Conservation (phyloP, 495 filamentous ascomycete genomes). For the Apiosordaria backusii region DNA sequence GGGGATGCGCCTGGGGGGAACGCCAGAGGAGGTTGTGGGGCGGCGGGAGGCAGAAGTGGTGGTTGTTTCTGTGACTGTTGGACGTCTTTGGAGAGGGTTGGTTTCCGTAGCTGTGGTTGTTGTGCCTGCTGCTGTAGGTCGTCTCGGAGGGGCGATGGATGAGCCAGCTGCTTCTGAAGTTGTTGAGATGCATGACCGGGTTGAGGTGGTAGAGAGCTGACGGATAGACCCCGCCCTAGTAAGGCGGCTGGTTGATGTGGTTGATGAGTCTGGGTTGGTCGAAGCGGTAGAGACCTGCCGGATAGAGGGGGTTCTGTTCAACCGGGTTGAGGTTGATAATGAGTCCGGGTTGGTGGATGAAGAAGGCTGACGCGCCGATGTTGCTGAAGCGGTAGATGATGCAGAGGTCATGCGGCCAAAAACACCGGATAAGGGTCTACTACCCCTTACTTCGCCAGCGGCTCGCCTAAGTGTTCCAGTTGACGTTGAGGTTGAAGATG, state of each 20-base stretch:
- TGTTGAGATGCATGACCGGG: too few species aligned
- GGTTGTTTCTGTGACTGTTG: constrained; percentile 23
- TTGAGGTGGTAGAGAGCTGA: not conserved
- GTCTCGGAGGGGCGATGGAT: not conserved
- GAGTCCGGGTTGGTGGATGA: not conserved
- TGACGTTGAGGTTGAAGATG: not conserved
- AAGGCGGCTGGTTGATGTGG: too few species aligned
- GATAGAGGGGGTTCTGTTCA: not conserved
- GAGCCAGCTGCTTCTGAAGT: too few species aligned
- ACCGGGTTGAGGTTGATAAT: not conserved
- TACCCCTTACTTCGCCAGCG: not conserved
- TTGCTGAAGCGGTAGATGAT: not conserved
- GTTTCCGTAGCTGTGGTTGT: not conserved
- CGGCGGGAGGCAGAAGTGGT: constrained; percentile 7
- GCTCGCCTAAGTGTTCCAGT: not conserved
- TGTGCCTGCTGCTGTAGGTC: not conserved
- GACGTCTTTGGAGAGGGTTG: not conserved
- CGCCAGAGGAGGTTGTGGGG: constrained; percentile 27
- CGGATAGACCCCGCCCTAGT: not conserved
- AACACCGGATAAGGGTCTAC: constrained; percentile 10
- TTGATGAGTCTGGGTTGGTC: constrained; percentile 6
- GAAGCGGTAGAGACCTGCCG: constrained; percentile 1
- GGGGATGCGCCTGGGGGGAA: constrained; percentile 20
- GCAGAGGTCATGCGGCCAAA: not conserved
- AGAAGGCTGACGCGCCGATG: not conserved